These are phyloP conservation scores for Colletotrichum camelliae DNA, from an alignment of 2,329 filamentous ascomycete species.

Conservation along the genomic window DNA sequence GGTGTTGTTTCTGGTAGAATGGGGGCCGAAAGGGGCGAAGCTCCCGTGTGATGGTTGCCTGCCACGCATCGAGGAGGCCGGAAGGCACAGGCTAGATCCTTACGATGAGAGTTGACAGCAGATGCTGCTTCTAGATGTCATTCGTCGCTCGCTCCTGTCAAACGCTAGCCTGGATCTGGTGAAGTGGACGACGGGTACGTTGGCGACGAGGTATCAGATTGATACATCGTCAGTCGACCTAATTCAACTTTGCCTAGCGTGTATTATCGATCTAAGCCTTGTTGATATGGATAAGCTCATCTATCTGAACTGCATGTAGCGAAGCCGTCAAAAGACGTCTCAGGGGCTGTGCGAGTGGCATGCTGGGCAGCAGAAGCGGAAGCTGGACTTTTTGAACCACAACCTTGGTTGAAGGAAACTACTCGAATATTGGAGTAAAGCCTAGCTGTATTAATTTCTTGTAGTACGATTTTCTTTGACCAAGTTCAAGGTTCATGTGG, in stretches of 20 bases:
- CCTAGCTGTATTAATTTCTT: fast-evolving
- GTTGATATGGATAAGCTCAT: neutral
- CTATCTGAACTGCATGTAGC: neutral
- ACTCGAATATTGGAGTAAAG: neutral
- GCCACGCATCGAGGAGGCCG: neutral
- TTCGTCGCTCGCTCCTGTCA: neutral
- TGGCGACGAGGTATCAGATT: neutral
- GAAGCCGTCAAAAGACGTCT: neutral
- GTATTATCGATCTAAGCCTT: neutral
- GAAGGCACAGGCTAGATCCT: neutral
- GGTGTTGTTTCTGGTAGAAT: neutral
- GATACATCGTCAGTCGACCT: neutral
- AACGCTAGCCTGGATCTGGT: neutral
- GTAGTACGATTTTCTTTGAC: fast-evolving
- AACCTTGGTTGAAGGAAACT: neutral
- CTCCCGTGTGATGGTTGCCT: neutral
- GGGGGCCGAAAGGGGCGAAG: neutral
- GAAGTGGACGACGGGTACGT: neutral
- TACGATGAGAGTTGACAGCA: neutral
- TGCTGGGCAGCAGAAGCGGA: neutral
- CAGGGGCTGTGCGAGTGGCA: neutral
- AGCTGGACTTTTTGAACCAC: neutral
- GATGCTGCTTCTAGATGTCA: neutral
- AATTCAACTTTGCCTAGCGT: neutral
- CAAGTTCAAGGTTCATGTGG: neutral